phyloP scores from a whole-genome alignment of 352 stramenopile genomes.

The Sclerospora graminicola region DNA sequence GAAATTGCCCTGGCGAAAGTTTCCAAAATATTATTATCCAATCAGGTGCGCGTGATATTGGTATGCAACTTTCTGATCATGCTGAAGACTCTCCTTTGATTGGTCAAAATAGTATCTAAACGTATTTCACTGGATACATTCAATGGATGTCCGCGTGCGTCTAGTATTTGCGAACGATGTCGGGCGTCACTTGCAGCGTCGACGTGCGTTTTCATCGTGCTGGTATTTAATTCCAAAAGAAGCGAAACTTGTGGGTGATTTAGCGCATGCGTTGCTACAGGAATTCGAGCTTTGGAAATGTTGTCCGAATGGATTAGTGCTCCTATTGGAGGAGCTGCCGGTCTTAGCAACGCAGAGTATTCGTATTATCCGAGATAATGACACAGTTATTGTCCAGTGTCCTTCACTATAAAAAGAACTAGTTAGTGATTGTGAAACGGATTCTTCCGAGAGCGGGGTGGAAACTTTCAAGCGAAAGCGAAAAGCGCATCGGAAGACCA shows the following conservation, averaged over 20 bases:
- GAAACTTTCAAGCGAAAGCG: not conserved
- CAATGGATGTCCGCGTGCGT: conserved; percentile 14
- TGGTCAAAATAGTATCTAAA: too few relatives aligned
- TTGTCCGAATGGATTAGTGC: conserved; percentile 42
- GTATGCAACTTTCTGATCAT: too few relatives aligned
- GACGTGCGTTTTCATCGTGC: conserved; percentile 43
- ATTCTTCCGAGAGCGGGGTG: not conserved
- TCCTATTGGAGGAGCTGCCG: conserved; percentile 46
- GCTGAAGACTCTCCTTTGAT: too few relatives aligned
- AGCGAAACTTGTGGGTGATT: conserved; percentile 43
- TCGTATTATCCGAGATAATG: conserved; percentile 48
- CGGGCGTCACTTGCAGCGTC: conserved; percentile 29
- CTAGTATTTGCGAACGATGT: conserved; percentile 53
- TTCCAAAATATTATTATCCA: too few relatives aligned
- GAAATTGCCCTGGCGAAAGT: too few relatives aligned
- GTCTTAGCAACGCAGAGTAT: conserved; percentile 52
- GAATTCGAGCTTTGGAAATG: conserved; percentile 43
- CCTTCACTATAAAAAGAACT: not conserved
- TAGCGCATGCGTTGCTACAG: conserved; percentile 37
- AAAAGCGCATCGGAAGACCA: too few relatives aligned
- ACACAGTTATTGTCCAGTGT: conserved; percentile 47
- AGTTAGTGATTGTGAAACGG: not conserved
- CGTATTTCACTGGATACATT: too few relatives aligned
- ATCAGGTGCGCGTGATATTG: too few relatives aligned
- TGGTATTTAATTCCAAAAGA: conserved; percentile 54